phyloP scores from a whole-genome alignment of 768 basidiomycete species.

The Mycena vitilis region DNA sequence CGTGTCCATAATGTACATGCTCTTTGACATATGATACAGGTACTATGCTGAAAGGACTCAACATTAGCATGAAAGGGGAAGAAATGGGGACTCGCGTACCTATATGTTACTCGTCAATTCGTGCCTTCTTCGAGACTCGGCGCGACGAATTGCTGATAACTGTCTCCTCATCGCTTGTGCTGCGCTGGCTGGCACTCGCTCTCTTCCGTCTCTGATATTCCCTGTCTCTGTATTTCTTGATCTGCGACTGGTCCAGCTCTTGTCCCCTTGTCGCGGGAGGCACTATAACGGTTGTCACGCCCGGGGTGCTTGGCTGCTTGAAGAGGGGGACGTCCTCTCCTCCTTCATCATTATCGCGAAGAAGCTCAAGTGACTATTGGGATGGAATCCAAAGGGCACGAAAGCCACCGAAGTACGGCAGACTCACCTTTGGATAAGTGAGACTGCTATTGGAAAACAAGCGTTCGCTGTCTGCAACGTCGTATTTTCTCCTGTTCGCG shows the following conservation, averaged over 20 bases:
- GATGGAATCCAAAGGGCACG: conserved; percentile 28
- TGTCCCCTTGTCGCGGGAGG: conserved; percentile 78
- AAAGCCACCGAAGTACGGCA: conserved; percentile 19
- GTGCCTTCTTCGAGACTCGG: conserved; percentile 75
- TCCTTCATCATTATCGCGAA: conserved; percentile 79
- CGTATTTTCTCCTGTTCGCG: conserved; percentile 74
- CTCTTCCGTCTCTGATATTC: conserved; percentile 86
- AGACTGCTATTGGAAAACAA: conserved; percentile 86
- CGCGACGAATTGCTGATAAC: conserved; percentile 55
- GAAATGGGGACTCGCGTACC: conserved; percentile 21
- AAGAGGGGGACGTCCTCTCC: conserved; percentile 66
- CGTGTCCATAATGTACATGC: conserved; percentile 24
- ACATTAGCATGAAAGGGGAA: neutral
- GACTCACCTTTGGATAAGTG: conserved; percentile 76
- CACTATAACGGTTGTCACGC: conserved; percentile 80
- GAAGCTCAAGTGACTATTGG: conserved; percentile 76
- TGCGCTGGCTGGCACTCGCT: conserved; percentile 68
- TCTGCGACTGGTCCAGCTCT: conserved; percentile 76
- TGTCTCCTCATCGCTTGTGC: conserved; percentile 81
- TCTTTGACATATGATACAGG: conserved; percentile 32
- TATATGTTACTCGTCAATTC: conserved; percentile 68
- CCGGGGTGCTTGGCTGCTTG: conserved; percentile 73
- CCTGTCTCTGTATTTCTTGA: conserved; percentile 82
- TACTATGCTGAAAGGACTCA: conserved; percentile 8
- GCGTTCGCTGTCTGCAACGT: conserved; percentile 81